A percentile compares a stretch with the other conserved stretches of the same genome.
Evolutionary conservation across 257 asterid species (phyloP).

Genomic region (Lycium barbarum): DNA sequence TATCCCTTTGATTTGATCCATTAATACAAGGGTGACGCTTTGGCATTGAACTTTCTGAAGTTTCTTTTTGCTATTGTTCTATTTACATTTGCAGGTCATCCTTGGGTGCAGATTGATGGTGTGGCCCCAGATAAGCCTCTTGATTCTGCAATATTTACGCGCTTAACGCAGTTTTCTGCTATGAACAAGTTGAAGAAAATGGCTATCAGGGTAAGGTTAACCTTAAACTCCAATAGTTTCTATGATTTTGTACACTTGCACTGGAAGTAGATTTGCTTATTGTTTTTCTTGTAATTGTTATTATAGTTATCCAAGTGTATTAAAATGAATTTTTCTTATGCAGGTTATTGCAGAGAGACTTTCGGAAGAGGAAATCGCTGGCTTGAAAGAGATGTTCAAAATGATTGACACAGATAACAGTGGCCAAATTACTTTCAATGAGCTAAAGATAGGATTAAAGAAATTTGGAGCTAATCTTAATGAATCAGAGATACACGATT

Average conservation of each 20-base stretch:
- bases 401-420: constrained; percentile 83
- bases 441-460: constrained; percentile 74
- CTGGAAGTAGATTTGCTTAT: not conserved
- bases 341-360: constrained; percentile 88
- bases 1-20: not conserved
- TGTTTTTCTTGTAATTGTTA: too few species aligned
- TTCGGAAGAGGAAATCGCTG: constrained; percentile 92
- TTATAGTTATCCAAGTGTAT: not conserved
- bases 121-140: constrained; percentile 79
- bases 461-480: constrained; percentile 82
- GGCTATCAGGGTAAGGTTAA: constrained; percentile 62
- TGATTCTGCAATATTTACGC: constrained; percentile 68
- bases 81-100: constrained; percentile 57
- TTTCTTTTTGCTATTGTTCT: not conserved
- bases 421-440: constrained; percentile 86
- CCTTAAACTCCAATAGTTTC: not conserved
- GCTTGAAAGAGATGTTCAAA: constrained; percentile 81
- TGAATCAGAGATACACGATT: constrained; percentile 75
- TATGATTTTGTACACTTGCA: not conserved
- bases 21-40: not conserved
- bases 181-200: constrained; percentile 76
- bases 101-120: constrained; percentile 71
- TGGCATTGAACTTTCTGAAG: not conserved
- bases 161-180: constrained; percentile 71
- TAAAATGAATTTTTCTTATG: not conserved